Conservation (phyloP, 768 basidiomycete genomes). For the Pholiota conissans region DNA sequence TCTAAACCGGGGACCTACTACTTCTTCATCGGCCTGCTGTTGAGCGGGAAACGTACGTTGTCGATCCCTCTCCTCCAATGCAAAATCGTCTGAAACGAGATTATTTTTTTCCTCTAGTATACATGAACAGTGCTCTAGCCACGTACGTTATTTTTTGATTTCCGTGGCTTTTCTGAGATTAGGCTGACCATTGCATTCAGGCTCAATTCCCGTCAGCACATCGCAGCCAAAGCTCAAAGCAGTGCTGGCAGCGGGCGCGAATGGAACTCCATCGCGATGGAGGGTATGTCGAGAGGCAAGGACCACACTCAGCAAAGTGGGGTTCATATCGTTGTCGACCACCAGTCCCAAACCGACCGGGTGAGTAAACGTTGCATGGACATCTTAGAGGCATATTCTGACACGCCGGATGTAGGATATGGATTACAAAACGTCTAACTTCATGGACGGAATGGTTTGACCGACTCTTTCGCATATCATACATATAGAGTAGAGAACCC, state of each 20-base stretch:
- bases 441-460: constrained; percentile 10
- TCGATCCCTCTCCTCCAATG: background rate
- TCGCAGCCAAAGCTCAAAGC: constrained; percentile 3
- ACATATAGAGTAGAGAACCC: too few relatives aligned
- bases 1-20: constrained; percentile 18
- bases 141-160: constrained; percentile 2
- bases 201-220: constrained; percentile 14
- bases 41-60: constrained; percentile 20
- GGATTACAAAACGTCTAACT: constrained; percentile 2
- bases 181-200: constrained; percentile 1
- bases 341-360: background rate
- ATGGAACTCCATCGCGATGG: constrained; percentile 6
- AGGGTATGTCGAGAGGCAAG: background rate
- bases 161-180: background rate
- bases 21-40: constrained; percentile 21
- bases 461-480: background rate
- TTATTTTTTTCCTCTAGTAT: constrained; percentile 3
- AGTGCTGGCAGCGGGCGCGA: background rate
- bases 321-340: constrained; percentile 2
- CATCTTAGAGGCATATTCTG: too few relatives aligned
- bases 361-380: background rate
- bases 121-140: constrained; percentile 15
- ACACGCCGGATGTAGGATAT: background rate
- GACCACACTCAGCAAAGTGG: background rate
- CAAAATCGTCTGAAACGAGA: background rate